phyloP scores from a whole-genome alignment of 2,329 filamentous ascomycete genomes.

The Biscogniauxia marginata region DNA sequence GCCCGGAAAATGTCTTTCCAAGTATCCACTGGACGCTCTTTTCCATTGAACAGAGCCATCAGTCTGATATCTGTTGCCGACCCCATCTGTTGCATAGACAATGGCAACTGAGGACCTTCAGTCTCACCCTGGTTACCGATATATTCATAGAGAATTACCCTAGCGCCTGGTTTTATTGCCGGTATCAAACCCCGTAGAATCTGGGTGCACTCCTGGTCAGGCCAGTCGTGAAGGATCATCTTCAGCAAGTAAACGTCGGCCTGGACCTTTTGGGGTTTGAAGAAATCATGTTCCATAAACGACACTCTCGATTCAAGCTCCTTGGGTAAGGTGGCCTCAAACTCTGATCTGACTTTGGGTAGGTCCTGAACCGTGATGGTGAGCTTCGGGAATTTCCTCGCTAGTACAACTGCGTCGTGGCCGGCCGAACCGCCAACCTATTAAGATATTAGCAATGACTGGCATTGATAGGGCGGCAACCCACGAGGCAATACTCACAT shows the following conservation, averaged over 20 bases:
- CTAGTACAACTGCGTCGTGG: constrained; percentile 41
- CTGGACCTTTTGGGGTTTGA: constrained; percentile 36
- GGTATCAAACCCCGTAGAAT: constrained; percentile 44
- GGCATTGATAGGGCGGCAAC: not conserved
- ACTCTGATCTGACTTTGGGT: constrained; percentile 35
- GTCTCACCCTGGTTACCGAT: constrained; percentile 35
- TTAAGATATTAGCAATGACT: constrained; percentile 3
- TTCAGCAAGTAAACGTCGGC: constrained; percentile 54
- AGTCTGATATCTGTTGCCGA: constrained; percentile 48
- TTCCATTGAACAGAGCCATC: constrained; percentile 49
- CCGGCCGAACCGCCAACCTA: constrained; percentile 44
- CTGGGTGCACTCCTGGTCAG: constrained; percentile 41
- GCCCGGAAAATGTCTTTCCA: constrained; percentile 45
- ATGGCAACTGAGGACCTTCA: constrained; percentile 29
- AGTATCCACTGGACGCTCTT: constrained; percentile 44
- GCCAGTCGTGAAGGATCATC: constrained; percentile 56
- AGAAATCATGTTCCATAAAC: constrained; percentile 40
- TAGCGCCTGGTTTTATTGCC: constrained; percentile 43
- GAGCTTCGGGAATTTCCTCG: constrained; percentile 40
- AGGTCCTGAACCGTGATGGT: constrained; percentile 46
- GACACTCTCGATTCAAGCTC: constrained; percentile 34
- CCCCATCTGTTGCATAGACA: constrained; percentile 38
- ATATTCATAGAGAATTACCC: constrained; percentile 39
- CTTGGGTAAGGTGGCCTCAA: constrained; percentile 35
- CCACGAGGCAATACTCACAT: constrained; percentile 33